A percentile compares a stretch with the other conserved stretches of the same genome.
These are phyloP conservation scores for Penicillium simplicissimum DNA, from an alignment of 495 filamentous ascomycete species.

Conservation along the genomic window DNA sequence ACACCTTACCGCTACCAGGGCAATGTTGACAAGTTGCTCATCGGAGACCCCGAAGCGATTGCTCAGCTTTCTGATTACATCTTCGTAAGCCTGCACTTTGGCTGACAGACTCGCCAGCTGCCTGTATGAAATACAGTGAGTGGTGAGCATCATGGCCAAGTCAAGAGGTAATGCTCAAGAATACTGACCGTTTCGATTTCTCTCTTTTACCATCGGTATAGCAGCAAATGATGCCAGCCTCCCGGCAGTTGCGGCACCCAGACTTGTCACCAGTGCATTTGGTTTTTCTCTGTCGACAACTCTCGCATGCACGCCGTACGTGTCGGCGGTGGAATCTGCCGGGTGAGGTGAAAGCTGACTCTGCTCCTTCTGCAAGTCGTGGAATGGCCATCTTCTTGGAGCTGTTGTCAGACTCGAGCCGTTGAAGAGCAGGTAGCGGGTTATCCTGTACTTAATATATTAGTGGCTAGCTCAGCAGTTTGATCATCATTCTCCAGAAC, in stretches of 20 bases:
- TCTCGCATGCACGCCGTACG: slow-evolving; percentile 50
- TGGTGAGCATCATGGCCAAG: background rate
- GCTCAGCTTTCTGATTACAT: slow-evolving; percentile 41
- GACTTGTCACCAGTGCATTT: slow-evolving; percentile 60
- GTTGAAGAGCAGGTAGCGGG: slow-evolving; percentile 20
- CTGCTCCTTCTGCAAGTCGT: slow-evolving; percentile 41
- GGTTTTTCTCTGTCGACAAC: slow-evolving; percentile 54
- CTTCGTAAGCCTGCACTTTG: slow-evolving; percentile 52
- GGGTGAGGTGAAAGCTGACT: slow-evolving; percentile 39
- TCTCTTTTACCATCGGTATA: slow-evolving; percentile 62
- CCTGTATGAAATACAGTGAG: slow-evolving; percentile 21
- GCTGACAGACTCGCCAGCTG: slow-evolving; percentile 51
- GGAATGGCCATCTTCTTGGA: slow-evolving; percentile 46
- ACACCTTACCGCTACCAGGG: slow-evolving; percentile 34
- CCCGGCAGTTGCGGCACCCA: slow-evolving; percentile 55
- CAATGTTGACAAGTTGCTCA: slow-evolving; percentile 43
- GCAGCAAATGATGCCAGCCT: slow-evolving; percentile 50
- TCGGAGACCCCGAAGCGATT: slow-evolving; percentile 39
- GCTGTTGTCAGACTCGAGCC: slow-evolving; percentile 21
- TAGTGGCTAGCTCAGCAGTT: slow-evolving; percentile 1
- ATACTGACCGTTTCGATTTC: slow-evolving; percentile 51
- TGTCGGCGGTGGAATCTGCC: slow-evolving; percentile 45
- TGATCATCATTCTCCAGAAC: background rate
- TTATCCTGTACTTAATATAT: slow-evolving; percentile 25
- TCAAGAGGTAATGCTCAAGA: background rate